phyloP scores from a whole-genome alignment of 108 stramenopile species.

The Discostella pseudostelligera region DNA sequence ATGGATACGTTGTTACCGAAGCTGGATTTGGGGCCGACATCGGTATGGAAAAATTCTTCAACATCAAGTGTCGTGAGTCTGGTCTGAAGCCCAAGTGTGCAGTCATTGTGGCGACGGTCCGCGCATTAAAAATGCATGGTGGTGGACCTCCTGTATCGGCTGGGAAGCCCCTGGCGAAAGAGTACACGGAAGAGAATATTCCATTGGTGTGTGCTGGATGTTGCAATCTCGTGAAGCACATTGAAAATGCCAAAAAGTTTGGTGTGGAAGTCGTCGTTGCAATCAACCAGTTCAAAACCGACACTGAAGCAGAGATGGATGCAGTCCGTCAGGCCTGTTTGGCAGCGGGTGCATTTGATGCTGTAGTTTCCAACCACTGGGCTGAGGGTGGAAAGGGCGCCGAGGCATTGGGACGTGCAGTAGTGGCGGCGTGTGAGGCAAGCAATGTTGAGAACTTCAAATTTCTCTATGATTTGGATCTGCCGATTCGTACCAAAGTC shows the following conservation, averaged over 20 bases:
- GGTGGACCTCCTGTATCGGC: conserved; percentile 94
- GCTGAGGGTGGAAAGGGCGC: conserved; percentile 96
- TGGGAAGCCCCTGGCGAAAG: conserved; percentile 83
- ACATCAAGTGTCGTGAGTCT: conserved; percentile 95
- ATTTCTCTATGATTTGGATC: conserved; percentile 86
- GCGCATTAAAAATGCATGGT: conserved; percentile 99
- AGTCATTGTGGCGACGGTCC: conserved; percentile 98
- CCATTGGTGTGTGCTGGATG: conserved; percentile 81
- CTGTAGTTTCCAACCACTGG: conserved; percentile 95
- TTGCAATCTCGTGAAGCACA: conserved; percentile 91
- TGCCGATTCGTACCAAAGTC: conserved; percentile 87
- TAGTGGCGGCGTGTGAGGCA: conserved; percentile 81
- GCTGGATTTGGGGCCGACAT: conserved; percentile 99
- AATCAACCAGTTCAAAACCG: conserved; percentile 92
- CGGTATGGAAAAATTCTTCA: conserved; percentile 99
- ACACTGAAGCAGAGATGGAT: conserved; percentile 92
- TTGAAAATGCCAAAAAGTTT: conserved; percentile 92
- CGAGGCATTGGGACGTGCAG: conserved; percentile 87
- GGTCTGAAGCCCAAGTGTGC: conserved; percentile 92
- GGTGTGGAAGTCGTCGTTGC: conserved; percentile 96
- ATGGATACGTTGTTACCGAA: conserved; percentile 97
- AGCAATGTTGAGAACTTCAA: conserved; percentile 70
- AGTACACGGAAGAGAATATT: conserved; percentile 79
- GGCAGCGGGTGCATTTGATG: conserved; percentile 91
- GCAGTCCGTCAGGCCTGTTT: conserved; percentile 77